Conservation (phyloP, 202 grass and related monocot genomes). For the Alloteropsis angusta region DNA sequence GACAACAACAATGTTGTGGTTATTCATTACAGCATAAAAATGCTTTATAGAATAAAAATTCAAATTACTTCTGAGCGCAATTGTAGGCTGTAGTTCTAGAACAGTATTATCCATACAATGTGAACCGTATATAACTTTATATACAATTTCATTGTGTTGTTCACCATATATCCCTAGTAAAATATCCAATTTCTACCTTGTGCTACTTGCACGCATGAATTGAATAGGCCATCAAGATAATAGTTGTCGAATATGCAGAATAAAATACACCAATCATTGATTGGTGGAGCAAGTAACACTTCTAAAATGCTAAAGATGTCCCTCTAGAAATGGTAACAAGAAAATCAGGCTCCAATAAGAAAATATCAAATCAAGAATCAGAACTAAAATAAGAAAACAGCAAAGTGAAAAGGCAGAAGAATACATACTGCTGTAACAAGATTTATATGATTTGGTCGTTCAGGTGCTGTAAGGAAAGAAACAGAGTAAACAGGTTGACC, state of each 20-base stretch:
- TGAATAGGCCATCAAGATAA: neutral
- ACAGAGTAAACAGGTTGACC: conserved; percentile 71
- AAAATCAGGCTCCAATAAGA: neutral
- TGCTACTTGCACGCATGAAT: neutral
- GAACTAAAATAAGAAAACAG: neutral
- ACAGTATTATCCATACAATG: neutral
- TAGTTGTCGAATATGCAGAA: neutral
- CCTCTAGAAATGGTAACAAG: neutral
- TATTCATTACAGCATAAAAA: conserved; percentile 5
- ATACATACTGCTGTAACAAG: conserved; percentile 75
- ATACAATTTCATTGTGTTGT: neutral
- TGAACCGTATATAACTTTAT: neutral
- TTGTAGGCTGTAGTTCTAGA: neutral
- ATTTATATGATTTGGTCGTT: conserved; percentile 82
- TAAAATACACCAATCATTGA: neutral
- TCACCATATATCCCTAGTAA: neutral
- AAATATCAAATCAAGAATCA: neutral
- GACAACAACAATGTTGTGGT: neutral
- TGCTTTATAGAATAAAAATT: neutral
- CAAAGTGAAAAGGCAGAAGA: conserved; percentile 2
- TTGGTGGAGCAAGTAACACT: neutral
- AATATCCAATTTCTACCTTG: neutral
- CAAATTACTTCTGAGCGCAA: neutral
- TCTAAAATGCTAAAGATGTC: neutral
- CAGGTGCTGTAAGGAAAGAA: conserved; percentile 67